A percentile compares a stretch with the other conserved stretches of the same genome.
Evolutionary conservation across 1,284 basidiomycete genomes (phyloP).

Genomic region (Ganoderma boninense): DNA sequence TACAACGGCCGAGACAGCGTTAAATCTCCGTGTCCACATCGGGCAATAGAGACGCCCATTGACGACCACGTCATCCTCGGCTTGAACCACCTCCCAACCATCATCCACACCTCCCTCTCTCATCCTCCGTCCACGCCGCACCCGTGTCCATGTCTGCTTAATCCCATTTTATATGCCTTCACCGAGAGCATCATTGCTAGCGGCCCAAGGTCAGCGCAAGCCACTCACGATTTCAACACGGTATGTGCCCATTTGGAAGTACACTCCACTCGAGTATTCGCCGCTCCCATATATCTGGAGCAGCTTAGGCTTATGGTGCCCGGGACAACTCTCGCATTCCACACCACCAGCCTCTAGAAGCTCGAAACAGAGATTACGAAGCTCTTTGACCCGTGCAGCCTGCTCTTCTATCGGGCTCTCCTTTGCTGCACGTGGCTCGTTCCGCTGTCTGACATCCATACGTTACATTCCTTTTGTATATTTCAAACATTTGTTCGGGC

Average conservation of each 20-base stretch:
- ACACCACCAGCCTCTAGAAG: constrained; percentile 20
- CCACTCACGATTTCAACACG: background rate
- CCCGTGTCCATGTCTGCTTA: too few relatives aligned
- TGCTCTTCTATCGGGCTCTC: constrained; percentile 5
- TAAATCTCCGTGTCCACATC: background rate
- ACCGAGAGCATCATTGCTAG: too few relatives aligned
- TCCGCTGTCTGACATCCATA: constrained; percentile 38
- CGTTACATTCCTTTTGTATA: background rate
- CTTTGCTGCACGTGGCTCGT: constrained; percentile 36
- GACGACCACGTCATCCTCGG: background rate
- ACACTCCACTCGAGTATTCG: background rate
- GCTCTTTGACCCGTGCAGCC: constrained; percentile 36
- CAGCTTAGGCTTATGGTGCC: background rate
- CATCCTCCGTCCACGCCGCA: background rate
- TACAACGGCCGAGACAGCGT: background rate
- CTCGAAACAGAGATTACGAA: constrained; percentile 33
- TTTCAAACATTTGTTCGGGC: background rate
- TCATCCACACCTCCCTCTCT: background rate
- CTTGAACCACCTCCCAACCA: background rate
- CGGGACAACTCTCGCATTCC: constrained; percentile 13
- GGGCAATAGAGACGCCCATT: background rate
- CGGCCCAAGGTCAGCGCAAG: too few relatives aligned
- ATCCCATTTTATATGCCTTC: too few relatives aligned
- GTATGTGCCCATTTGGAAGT: background rate
- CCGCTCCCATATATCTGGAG: background rate